phyloP scores from a whole-genome alignment of 75 land plant species.

The Pinus taeda region DNA sequence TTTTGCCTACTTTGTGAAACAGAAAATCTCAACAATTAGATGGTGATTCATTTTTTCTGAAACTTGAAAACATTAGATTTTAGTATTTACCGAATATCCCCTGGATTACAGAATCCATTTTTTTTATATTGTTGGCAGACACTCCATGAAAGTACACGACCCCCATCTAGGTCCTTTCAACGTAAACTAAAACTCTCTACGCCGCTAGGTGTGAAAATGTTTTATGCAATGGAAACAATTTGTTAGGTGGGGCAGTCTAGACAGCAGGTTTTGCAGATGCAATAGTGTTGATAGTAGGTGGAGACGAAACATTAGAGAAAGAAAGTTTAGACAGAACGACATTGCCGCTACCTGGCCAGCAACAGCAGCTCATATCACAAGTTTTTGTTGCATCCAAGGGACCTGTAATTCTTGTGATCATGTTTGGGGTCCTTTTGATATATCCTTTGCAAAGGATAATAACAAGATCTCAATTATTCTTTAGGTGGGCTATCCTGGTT shows the following conservation, averaged over 20 bases:
- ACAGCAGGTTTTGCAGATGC: constrained; percentile 74
- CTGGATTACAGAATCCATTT: too few species aligned
- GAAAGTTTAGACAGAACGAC: constrained; percentile 58
- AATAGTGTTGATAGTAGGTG: constrained; percentile 65
- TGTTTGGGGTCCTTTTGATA: constrained; percentile 90
- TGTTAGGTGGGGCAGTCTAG: constrained; percentile 41
- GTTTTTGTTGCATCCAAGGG: constrained; percentile 61
- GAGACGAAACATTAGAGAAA: constrained; percentile 71
- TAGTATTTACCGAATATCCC: too few species aligned
- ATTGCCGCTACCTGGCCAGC: constrained; percentile 74
- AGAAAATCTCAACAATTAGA: too few species aligned
- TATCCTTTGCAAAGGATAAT: constrained; percentile 64
- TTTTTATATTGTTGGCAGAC: constrained; percentile 29
- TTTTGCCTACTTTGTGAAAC: too few species aligned
- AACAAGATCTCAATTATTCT: constrained; percentile 52
- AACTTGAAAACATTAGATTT: too few species aligned
- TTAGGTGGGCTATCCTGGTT: constrained; percentile 95
- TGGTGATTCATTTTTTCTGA: too few species aligned
- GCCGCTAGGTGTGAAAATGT: constrained; percentile 40
- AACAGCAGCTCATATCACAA: constrained; percentile 60
- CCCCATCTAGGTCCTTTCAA: constrained; percentile 60
- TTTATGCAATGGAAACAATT: constrained; percentile 43
- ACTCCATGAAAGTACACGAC: constrained; percentile 65
- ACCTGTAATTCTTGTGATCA: constrained; percentile 64
- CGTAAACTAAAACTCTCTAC: constrained; percentile 39